Evolutionary conservation across 1,284 basidiomycete genomes (phyloP).

Genomic region (Puccinia polysora): DNA sequence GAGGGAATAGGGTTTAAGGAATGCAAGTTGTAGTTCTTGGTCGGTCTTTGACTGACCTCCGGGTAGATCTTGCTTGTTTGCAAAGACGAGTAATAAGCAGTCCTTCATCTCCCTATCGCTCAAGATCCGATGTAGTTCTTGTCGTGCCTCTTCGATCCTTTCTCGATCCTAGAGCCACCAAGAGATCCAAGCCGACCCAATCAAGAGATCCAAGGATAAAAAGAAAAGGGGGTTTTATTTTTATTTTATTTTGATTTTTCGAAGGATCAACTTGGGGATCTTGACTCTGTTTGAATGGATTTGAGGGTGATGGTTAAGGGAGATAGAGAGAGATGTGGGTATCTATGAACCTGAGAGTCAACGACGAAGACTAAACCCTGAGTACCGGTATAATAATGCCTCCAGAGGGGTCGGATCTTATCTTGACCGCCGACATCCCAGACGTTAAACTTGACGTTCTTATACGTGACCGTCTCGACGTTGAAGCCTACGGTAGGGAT

Average conservation of each 20-base stretch:
- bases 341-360: conserved; percentile 57
- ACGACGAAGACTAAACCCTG: conserved; percentile 65
- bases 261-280: background rate
- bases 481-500: conserved; percentile 57
- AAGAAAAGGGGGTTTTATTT: too few species aligned
- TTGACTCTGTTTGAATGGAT: background rate
- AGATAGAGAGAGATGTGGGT: conserved; percentile 4
- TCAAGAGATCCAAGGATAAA: background rate
- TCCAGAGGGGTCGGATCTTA: conserved; percentile 63
- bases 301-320: background rate
- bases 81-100: conserved; percentile 91
- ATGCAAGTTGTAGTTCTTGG: background rate
- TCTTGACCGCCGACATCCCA: conserved; percentile 57
- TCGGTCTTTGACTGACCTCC: conserved; percentile 62
- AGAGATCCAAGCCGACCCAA: background rate
- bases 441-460: conserved; percentile 54
- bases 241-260: too few species aligned
- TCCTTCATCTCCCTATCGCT: conserved; percentile 98
- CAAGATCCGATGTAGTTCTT: conserved; percentile 93
- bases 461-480: conserved; percentile 56
- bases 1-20: background rate
- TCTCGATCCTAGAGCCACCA: conserved; percentile 67
- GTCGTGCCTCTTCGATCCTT: conserved; percentile 91
- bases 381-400: conserved; percentile 79
- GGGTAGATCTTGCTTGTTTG: conserved; percentile 98